Evolutionary conservation across 169 alveolate species (phyloP).

Genomic region (Eimeria maxima): DNA sequence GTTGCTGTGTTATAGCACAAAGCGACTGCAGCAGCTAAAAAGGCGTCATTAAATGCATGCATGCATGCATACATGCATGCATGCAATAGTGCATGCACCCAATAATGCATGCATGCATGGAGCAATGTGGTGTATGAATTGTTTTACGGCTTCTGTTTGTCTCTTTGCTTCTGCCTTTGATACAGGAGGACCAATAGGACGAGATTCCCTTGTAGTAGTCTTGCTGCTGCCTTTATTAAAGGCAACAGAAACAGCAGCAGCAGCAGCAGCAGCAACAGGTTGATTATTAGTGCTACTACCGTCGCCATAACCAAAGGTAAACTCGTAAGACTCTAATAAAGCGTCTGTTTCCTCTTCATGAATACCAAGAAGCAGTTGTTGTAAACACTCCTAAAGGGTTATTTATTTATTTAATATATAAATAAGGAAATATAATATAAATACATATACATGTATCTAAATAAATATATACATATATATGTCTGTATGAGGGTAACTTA

Average conservation of each 20-base stretch:
- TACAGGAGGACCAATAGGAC: background rate
- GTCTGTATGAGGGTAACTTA: background rate
- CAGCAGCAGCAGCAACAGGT: too few relatives aligned
- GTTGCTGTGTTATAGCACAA: slow-evolving; percentile 61
- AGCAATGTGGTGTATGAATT: background rate
- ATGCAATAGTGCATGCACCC: too few relatives aligned
- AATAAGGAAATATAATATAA: too few relatives aligned
- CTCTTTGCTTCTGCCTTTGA: slow-evolving; percentile 71
- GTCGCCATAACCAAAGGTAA: slow-evolving; percentile 53
- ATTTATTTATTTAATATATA: too few relatives aligned
- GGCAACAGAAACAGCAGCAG: slow-evolving; percentile 29
- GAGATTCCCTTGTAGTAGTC: too few relatives aligned
- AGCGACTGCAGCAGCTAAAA: slow-evolving; percentile 71
- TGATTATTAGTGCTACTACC: too few relatives aligned
- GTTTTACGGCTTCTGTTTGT: slow-evolving; percentile 68
- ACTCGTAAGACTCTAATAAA: slow-evolving; percentile 56
- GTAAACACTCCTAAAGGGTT: slow-evolving; percentile 66
- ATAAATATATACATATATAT: too few relatives aligned
- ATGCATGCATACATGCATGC: too few relatives aligned
- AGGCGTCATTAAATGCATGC: background rate
- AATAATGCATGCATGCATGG: too few relatives aligned
- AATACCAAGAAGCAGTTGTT: slow-evolving; percentile 57
- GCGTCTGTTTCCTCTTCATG: slow-evolving; percentile 49
- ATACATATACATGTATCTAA: too few relatives aligned
- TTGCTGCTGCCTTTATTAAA: background rate